Base-by-base conservation (phyloP, 208 protist species). In the Angomonas ambiguus region DNA sequence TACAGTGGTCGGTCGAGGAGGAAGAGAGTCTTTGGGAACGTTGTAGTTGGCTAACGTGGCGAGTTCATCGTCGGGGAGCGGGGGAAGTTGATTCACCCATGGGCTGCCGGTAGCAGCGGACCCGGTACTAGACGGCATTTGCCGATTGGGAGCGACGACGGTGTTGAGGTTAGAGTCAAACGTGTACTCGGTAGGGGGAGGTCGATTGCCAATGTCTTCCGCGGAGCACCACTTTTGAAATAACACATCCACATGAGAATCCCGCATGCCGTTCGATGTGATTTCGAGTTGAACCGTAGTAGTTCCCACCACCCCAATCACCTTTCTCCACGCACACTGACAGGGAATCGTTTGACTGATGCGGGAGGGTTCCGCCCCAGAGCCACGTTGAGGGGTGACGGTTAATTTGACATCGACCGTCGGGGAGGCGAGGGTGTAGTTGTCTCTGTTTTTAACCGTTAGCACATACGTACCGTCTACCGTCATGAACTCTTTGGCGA, bases 361-460 rank as follows among this genome's bases (percentile, higher is more conserved):
- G 16, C 67, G 74, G 34, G 64, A 59, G 27, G 73, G 64, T 42
- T 79, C 72, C 11, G 65, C 65, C 32, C 73, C 69, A 5, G 59
- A 45, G 48, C 57, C 71, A 20, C 64, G 67, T 65, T 78, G 71
- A 0, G 81, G 77, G 2, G 76, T 51, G 27, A 93, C 61, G 0
- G 72, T 65, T 3, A 91, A 45, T 2, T 41, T 56, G 13, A 85
- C 78, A 5, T 67, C 72, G 0, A 95, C 79, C 2, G 65, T 62
- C 10, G 89, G 86, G 2, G 84, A 77, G 0, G 86, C 86, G 2
- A 95, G 62, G 55, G 75, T 71, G 74, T 92, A 95, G 62, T 83
- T 65, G 61, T 95, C 89, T 10, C 71, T 65, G 74, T 93, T 92
- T 59, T 85, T 87, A 32, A 95, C 69, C 2, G 62, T 69, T 11